Percentiles rank a stretch among this genome's conserved stretches.
Conservation (phyloP, 352 stramenopile genomes). For the Pythium dissimile region DNA sequence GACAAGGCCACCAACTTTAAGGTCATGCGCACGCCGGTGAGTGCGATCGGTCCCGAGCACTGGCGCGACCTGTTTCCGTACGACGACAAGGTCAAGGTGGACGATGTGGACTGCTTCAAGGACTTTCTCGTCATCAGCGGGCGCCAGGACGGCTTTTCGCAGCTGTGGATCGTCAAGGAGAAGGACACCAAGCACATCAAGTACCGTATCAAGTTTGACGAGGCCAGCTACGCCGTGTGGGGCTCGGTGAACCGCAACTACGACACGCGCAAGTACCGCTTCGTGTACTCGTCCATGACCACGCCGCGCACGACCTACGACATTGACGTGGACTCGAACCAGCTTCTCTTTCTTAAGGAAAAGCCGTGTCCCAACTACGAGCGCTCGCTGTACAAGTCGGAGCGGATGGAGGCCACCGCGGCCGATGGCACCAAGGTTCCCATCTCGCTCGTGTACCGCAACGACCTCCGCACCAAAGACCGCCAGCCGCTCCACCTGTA, state of each 20-base stretch:
- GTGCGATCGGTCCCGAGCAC: conserved; percentile 40
- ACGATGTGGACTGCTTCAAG: conserved; percentile 87
- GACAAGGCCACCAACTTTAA: conserved; percentile 93
- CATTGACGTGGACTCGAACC: conserved; percentile 64
- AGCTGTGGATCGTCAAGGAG: conserved; percentile 81
- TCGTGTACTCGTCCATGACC: conserved; percentile 93
- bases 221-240: conserved; percentile 88
- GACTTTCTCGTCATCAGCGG: conserved; percentile 84
- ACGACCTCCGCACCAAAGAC: conserved; percentile 51
- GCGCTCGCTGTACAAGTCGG: conserved; percentile 88
- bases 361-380: conserved; percentile 93
- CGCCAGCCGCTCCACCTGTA: conserved; percentile 88
- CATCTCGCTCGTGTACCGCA: conserved; percentile 81
- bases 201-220: conserved; percentile 82
- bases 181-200: conserved; percentile 37
- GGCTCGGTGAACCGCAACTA: conserved; percentile 83
- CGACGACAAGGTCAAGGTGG: conserved; percentile 75
- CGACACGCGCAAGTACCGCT: conserved; percentile 84
- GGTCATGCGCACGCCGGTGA: conserved; percentile 72
- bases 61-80: conserved; percentile 91
- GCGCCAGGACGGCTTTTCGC: conserved; percentile 80
- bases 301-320: conserved; percentile 88
- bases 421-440: conserved; percentile 84
- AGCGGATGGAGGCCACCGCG: conserved; percentile 86
- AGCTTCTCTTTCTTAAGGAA: conserved; percentile 88